These are phyloP conservation scores for Colletotrichum magnum DNA, from an alignment of 2,329 filamentous ascomycete species.

Conservation along the genomic window DNA sequence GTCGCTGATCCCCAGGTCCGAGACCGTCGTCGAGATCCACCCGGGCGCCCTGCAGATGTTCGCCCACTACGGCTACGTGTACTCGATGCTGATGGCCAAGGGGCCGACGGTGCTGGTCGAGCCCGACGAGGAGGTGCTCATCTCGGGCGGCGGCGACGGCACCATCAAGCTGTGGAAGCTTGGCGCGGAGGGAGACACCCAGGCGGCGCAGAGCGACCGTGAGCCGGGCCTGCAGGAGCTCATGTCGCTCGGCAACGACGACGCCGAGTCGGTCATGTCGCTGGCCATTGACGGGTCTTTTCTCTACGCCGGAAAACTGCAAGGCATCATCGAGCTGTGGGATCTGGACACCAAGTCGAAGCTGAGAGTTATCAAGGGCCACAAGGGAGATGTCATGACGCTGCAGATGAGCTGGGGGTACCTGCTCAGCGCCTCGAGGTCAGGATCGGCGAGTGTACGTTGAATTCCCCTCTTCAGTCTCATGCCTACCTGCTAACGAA, in stretches of 20 bases:
- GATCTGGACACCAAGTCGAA: constrained; percentile 95
- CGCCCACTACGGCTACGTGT: constrained; percentile 95
- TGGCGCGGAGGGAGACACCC: constrained; percentile 48
- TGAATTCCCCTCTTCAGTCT: neutral
- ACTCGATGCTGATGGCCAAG: constrained; percentile 91
- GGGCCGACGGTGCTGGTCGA: constrained; percentile 78
- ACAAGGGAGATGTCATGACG: constrained; percentile 86
- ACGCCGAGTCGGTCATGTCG: constrained; percentile 78
- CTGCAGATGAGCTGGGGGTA: constrained; percentile 88
- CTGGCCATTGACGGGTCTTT: constrained; percentile 92
- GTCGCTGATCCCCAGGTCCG: constrained; percentile 66
- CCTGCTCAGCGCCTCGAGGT: constrained; percentile 90
- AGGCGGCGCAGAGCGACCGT: constrained; percentile 63
- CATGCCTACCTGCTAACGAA: constrained; percentile 41
- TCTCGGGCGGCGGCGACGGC: constrained; percentile 94
- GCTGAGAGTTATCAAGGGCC: constrained; percentile 86
- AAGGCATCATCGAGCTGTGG: constrained; percentile 94
- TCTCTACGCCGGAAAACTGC: constrained; percentile 89
- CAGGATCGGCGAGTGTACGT: constrained; percentile 85
- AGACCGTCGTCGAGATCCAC: constrained; percentile 82
- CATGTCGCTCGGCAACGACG: constrained; percentile 73
- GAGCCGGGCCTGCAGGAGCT: constrained; percentile 78
- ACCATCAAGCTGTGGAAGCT: constrained; percentile 95
- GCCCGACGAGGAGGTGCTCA: constrained; percentile 82
- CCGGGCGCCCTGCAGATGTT: constrained; percentile 86